Base-by-base conservation (phyloP, 768 basidiomycete genomes). In the Lactarius pseudohatsudake region DNA sequence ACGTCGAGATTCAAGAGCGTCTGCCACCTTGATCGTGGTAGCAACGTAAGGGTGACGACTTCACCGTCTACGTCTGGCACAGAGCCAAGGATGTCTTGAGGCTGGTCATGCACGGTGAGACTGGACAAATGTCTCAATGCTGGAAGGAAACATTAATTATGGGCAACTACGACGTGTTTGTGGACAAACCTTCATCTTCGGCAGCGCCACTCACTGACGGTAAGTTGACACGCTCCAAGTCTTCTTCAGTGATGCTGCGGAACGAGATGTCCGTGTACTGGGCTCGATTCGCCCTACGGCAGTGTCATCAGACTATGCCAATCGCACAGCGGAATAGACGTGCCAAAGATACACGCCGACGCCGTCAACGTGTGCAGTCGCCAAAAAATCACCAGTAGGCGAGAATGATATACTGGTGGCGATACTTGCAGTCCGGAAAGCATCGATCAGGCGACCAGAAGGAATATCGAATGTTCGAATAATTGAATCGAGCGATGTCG, bases 381-480 rank as follows among this genome's bases (percentile, higher is more conserved):
- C 97, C 68, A 99, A 78, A 79, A 99, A 98, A 76, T 98, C 97
- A 63, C 91, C 91, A 0, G 94, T 90, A 0, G 97, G 97, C 2
- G 96, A 98, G 76, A 99, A 96, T 1, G 93, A 83, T 22, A 99
- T 78, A 73, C 90, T 94, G 0, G 93, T 96, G 6, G 96, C 93
- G 30, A 96, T 84, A 70, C 90, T 92, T 34, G 89, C 79, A 10
- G 94, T 94, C 62, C 86, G 84, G 81, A 99, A 98, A 0, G 87
- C 93, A 72, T 98, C 94, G 61, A 99, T 95, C 43, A 98, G 80
- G 32, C 87, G 83, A 6, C 96, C 95, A 20, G 95, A 94, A 0
- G 97, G 96, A 30, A 99, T 83, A 74, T 99, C 96, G 75, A 94
- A 99, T 2, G 96, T 98, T 36, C 97, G 86, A 72, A 98, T 92